Evolutionary conservation across 257 asterid genomes (phyloP).

Genomic region (Asclepias syriaca): DNA sequence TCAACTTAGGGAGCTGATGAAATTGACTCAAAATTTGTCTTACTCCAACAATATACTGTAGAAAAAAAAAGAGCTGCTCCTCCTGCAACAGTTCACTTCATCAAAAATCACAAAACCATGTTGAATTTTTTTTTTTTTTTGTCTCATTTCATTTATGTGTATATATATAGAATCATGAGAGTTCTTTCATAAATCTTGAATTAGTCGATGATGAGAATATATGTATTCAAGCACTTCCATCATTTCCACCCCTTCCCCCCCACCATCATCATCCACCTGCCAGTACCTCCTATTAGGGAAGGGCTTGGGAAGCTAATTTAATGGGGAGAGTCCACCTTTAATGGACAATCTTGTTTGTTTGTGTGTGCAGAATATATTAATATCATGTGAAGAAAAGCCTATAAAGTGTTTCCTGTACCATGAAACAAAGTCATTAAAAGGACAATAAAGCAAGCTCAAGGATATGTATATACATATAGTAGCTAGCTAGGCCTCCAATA

Average conservation of each 20-base stretch:
- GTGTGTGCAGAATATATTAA: constrained; percentile 13
- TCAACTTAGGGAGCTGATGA: constrained; percentile 1
- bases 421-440: constrained; percentile 8
- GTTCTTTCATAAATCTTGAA: too few species aligned
- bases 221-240: neutral
- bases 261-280: too few species aligned
- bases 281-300: neutral
- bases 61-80: neutral
- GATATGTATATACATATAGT: neutral
- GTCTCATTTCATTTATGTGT: too few species aligned
- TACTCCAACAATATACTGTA: neutral
- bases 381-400: constrained; percentile 5
- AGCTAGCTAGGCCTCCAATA: constrained; percentile 1
- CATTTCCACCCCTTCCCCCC: too few species aligned
- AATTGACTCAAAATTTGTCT: constrained; percentile 9
- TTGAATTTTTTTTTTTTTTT: too few species aligned
- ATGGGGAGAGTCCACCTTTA: neutral
- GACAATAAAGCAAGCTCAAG: constrained; percentile 12
- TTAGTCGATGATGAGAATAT: too few species aligned
- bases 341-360: constrained; percentile 13
- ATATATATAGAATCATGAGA: too few species aligned
- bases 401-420: constrained; percentile 7
- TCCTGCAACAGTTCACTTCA: neutral
- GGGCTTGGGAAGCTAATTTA: neutral
- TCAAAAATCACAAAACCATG: neutral